Conservation (phyloP, 1,139 yeast genomes). For the Candida neerlandica region DNA sequence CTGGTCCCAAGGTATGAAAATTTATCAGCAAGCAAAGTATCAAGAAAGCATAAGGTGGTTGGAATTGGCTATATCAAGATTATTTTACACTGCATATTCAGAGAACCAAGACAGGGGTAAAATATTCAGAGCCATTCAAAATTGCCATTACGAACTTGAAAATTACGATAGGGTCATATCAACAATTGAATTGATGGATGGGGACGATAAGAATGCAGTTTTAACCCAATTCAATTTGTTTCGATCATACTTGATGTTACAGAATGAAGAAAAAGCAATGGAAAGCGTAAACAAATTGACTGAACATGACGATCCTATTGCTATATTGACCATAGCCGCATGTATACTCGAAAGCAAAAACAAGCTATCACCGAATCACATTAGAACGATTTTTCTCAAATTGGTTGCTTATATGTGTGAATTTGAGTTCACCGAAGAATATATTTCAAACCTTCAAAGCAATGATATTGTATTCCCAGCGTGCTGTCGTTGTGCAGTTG, state of each 20-base stretch:
- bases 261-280: conserved; percentile 15
- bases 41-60: conserved; percentile 26
- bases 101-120: conserved; percentile 24
- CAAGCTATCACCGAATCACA: conserved; percentile 6
- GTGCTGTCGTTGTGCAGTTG: conserved; percentile 12
- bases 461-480: conserved; percentile 13
- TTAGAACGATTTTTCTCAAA: conserved; percentile 9
- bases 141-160: conserved; percentile 19
- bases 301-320: conserved; percentile 8
- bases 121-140: conserved; percentile 27
- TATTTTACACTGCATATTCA: conserved; percentile 19
- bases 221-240: conserved; percentile 29
- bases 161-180: conserved; percentile 17
- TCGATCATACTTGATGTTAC: conserved; percentile 17
- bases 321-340: conserved; percentile 19
- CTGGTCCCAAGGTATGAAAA: conserved; percentile 31
- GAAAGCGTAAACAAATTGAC: conserved; percentile 13
- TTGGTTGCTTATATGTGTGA: conserved; percentile 8
- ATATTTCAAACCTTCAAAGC: conserved; percentile 8
- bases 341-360: conserved; percentile 21
- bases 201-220: conserved; percentile 17
- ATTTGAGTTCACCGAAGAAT: conserved; percentile 3
- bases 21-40: conserved; percentile 18
- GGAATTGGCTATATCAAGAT: conserved; percentile 22
- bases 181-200: conserved; percentile 9